Base-by-base conservation (phyloP, 129 eudicot species). In the Escallonia rubra region DNA sequence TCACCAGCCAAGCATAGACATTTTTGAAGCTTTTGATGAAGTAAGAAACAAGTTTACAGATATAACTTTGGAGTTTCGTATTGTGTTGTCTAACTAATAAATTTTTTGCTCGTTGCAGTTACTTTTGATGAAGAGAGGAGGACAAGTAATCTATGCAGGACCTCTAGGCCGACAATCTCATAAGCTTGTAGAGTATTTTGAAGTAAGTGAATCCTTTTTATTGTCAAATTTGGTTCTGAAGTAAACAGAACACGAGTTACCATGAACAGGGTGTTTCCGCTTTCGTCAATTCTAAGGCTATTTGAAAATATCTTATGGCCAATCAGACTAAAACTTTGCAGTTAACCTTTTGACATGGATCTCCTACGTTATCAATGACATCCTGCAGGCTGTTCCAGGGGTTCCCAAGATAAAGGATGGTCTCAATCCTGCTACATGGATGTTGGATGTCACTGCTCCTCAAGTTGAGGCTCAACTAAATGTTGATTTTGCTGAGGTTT, bases 1-100 rank as follows among this genome's bases (percentile, higher is more conserved):
- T 65, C 97, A 91, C 72, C 96, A 87, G 40, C 96, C 98, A 1
- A 87, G 95, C 71, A 85, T 88, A 63, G 95, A 88, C 74, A 91
- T 88, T 41, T 91, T 92, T 50, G 96, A 92, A 82, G 85, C 91
- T 15, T 92, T 92, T 74, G 98, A 92, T 54, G 96, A 92, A 95
- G 98, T 88, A 14, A 14, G 11, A 39, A 7, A 4, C 15, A 39
- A 54, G 5, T 58, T 8, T 63, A 41, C 53, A 14, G 41, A 41
- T 4, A 56, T 70, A 13, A 50, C 9, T 40, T 23, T 46, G 41
- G n/a, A 45, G 3, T 38, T 9, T 10, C n/a, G 12, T 9, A 16
- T 45, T 2, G 39, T 53, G 5, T 43, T 63, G 23, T 43, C 43
- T 43, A 43, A 0, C n/a, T n/a, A 43, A 59, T 3, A 43, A 7